phyloP scores from a whole-genome alignment of 768 basidiomycete species.

The Glaciozyma martinii region DNA sequence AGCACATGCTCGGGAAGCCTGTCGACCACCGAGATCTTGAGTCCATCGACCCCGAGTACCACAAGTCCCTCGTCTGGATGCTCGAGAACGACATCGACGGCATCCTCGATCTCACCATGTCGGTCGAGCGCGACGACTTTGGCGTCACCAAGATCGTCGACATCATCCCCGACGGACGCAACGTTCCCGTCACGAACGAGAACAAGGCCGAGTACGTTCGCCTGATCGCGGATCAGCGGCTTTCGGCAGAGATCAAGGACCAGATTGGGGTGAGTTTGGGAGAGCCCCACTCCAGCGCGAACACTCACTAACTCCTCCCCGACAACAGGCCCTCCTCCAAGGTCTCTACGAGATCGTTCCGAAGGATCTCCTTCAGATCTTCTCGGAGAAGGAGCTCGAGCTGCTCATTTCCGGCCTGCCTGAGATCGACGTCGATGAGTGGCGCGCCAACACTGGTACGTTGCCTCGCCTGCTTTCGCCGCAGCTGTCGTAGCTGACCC shows the following conservation, averaged over 20 bases:
- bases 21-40: slow-evolving; percentile 95
- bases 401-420: slow-evolving; percentile 82
- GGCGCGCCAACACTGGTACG: slow-evolving; percentile 64
- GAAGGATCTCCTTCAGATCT: slow-evolving; percentile 87
- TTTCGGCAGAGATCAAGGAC: slow-evolving; percentile 88
- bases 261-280: slow-evolving; percentile 59
- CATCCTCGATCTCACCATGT: slow-evolving; percentile 78
- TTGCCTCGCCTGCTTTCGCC: too few relatives aligned
- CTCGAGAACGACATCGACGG: slow-evolving; percentile 81
- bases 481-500: not conserved
- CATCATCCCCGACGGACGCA: slow-evolving; percentile 74
- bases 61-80: slow-evolving; percentile 97
- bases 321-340: slow-evolving; percentile 52
- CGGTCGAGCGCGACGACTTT: slow-evolving; percentile 95
- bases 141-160: slow-evolving; percentile 81
- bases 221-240: slow-evolving; percentile 82
- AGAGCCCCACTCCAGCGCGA: not conserved
- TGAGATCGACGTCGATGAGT: slow-evolving; percentile 98
- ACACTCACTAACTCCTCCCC: not conserved
- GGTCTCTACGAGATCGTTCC: slow-evolving; percentile 99
- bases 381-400: slow-evolving; percentile 90
- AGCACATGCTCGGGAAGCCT: slow-evolving; percentile 84
- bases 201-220: slow-evolving; percentile 96
- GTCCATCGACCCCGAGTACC: slow-evolving; percentile 97
- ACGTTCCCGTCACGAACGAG: slow-evolving; percentile 82